Percentiles rank a stretch among this genome's conserved stretches.
Conservation (phyloP, 202 grass and related monocot species). For the Dendrocalamus latiflorus region DNA sequence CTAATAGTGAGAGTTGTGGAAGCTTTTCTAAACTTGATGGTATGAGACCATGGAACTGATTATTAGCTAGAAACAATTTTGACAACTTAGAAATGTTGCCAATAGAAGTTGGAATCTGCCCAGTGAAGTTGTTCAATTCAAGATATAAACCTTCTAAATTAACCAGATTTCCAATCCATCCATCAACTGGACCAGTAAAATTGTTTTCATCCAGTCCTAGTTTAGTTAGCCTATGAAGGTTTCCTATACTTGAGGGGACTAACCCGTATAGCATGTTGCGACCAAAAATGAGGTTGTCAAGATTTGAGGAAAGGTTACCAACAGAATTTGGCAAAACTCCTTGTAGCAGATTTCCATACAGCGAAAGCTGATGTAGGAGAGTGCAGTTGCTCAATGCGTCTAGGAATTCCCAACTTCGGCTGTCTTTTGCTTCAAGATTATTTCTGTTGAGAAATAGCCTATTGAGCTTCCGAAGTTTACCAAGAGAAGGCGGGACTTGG, state of each 20-base stretch:
- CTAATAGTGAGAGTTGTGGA: background rate
- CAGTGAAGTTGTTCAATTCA: background rate
- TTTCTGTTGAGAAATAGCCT: background rate
- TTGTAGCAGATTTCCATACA: background rate
- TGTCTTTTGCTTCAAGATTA: background rate
- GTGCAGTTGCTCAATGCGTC: conserved; percentile 31
- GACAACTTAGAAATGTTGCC: background rate
- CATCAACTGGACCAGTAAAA: background rate
- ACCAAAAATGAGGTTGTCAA: background rate
- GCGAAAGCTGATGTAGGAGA: background rate
- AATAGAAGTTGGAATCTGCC: background rate
- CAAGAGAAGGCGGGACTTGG: conserved; percentile 2
- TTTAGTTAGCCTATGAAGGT: conserved; percentile 11
- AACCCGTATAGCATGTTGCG: conserved; percentile 13
- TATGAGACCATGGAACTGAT: background rate
- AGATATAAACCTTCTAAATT: background rate
- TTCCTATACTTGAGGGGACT: conserved; percentile 24
- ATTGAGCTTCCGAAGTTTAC: conserved; percentile 5
- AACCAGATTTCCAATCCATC: background rate
- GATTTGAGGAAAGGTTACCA: conserved; percentile 7
- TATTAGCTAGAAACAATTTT: background rate
- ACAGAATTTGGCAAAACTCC: conserved; percentile 1
- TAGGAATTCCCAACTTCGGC: conserved; percentile 19
- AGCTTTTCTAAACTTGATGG: conserved; percentile 19
- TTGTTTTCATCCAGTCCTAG: background rate